Base-by-base conservation (phyloP, 495 filamentous ascomycete species). In the Daldinia vernicosa region DNA sequence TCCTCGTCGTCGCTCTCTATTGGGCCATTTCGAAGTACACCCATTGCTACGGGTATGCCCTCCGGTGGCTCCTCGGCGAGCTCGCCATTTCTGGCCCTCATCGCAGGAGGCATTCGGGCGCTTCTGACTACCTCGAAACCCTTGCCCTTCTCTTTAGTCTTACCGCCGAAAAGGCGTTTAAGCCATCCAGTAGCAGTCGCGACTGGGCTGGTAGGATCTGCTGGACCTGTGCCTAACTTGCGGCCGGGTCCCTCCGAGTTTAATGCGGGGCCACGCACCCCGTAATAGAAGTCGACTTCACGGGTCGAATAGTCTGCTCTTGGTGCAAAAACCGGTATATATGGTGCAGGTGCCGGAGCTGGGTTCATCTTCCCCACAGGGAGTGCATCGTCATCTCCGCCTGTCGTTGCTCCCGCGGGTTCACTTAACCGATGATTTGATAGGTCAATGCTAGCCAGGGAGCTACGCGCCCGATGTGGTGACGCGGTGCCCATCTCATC, bases 121-220 rank as follows among this genome's bases (percentile, higher is more conserved):
- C 93, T 97, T 75, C 95, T 84, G 12, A 98, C 95, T 15, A 99
- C 95, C 76, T 97, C 95, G 63, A 99, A 99, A 0, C 95, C 95
- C 78, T 97, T 98, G 30, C 90, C 91, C 73, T 89, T 95, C 47
- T 95, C 93, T 71, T 95, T 97, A 3, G 87, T 91, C 77, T 95
- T 93, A 7, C 90, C 92, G 30, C 89, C 89, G 63, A 97, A 87
- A 33, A 97, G 80, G 37, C 85, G 85, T 70, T 91, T 90, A 78
- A 99, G 86, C 91, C 94, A 99, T 0, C 93, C 93, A 3, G 92
- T 90, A 1, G 95, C 94, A 8, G 91, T 92, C 4, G 92, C 90
- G 12, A 95, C 91, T 2, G 95, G 94, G 0, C 93, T 90, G 35
- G 94, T 97, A 6, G 95, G 95, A 80, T 99, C 96, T 17, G 95